Conservation (phyloP, 1,139 yeast genomes). For the Debaryomyces udenii region DNA sequence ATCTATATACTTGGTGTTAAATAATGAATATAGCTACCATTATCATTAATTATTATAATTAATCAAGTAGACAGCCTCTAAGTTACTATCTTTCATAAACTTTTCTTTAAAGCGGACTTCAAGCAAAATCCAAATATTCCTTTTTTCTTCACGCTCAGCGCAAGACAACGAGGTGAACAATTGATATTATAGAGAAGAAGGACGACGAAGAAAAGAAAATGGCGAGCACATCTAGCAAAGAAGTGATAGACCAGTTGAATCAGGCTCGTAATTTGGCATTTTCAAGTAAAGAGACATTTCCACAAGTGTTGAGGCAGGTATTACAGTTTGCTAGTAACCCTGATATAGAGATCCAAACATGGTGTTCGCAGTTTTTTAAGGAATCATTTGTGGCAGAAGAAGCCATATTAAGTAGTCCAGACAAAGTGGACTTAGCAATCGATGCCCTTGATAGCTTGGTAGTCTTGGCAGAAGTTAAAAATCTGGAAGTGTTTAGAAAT, state of each 20-base stretch:
- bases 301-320: conserved; percentile 58
- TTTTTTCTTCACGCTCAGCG: conserved; percentile 5
- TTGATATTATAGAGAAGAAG: conserved; percentile 3
- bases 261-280: conserved; percentile 56
- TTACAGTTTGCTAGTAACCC: conserved; percentile 44
- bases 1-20: too few species aligned
- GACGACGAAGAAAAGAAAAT: conserved; percentile 1
- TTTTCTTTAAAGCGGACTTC: conserved; percentile 5
- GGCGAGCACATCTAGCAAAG: conserved; percentile 12
- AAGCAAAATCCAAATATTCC: too few species aligned
- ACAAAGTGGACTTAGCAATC: conserved; percentile 47
- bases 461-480: conserved; percentile 30
- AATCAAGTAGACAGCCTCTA: conserved; percentile 7
- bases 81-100: conserved; percentile 3
- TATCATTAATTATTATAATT: background rate
- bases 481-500: conserved; percentile 33
- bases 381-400: conserved; percentile 45
- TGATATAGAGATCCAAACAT: conserved; percentile 38
- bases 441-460: conserved; percentile 41
- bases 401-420: conserved; percentile 26
- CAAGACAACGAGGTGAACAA: conserved; percentile 1
- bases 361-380: conserved; percentile 51
- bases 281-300: conserved; percentile 47
- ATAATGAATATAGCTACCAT: too few species aligned
- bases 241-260: conserved; percentile 44